Evolutionary conservation across 1,284 basidiomycete genomes (phyloP).

Genomic region (Microbotryum silenes-acaulis): DNA sequence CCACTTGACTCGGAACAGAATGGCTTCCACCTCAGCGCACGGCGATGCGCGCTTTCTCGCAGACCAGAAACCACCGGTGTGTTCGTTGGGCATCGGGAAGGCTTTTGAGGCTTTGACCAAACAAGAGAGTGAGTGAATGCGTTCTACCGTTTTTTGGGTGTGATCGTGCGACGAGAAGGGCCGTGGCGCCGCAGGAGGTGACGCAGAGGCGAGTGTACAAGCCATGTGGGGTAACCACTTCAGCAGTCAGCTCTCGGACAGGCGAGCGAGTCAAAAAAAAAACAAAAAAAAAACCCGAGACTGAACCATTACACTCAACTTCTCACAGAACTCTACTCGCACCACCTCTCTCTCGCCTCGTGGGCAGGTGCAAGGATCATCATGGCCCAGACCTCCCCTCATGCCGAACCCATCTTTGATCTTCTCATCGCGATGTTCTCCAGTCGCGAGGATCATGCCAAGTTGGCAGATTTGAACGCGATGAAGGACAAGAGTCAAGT

Average conservation of each 20-base stretch:
- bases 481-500: slow-evolving; percentile 50
- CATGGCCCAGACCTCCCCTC: slow-evolving; percentile 64
- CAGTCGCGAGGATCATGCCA: not conserved
- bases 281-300: too few relatives aligned
- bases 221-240: not conserved
- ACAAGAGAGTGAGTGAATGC: slow-evolving; percentile 25
- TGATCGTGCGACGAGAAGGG: too few relatives aligned
- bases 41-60: slow-evolving; percentile 20
- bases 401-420: slow-evolving; percentile 26
- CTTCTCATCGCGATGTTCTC: slow-evolving; percentile 27
- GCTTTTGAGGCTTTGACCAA: slow-evolving; percentile 19
- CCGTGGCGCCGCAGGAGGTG: too few relatives aligned
- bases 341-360: slow-evolving; percentile 18
- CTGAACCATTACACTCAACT: too few relatives aligned
- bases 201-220: not conserved
- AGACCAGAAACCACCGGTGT: slow-evolving; percentile 24
- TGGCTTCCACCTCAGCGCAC: not conserved
- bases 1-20: not conserved
- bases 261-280: not conserved
- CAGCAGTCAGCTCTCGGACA: not conserved
- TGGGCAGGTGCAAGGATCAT: slow-evolving; percentile 77
- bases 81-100: slow-evolving; percentile 21
- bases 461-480: slow-evolving; percentile 51
- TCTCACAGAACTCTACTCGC: slow-evolving; percentile 21
- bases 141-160: not conserved